Evolutionary conservation across 129 eudicot genomes (phyloP), one percentile per base, ranked within the genome.

Genomic region (Chrysanthemum lavandulifolium): DNA sequence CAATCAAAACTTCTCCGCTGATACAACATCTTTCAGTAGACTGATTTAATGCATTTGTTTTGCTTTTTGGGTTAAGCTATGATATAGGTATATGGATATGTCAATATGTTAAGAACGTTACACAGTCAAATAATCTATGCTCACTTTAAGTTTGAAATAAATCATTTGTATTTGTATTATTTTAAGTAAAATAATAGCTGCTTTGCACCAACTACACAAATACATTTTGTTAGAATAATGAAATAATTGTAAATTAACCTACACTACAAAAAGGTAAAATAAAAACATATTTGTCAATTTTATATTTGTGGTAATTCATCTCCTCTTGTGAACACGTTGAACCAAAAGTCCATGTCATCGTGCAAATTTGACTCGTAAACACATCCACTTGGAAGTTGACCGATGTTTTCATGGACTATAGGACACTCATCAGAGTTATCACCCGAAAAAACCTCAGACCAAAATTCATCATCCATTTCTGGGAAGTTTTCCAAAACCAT

Each of bases 311-410:
- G 71, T 23, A 82, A 18, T 2, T 80, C 88, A 10, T 79, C 89
- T 16, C 79, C 80, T 77, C 74, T 76, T 50, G 83, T 86, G 63
- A 78, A 81, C 49, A 84, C 77, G 66, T 84, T 76, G 69, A 65
- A 75, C 96, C 92, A 89, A 70, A 77, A 78, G 65, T 86, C 86
- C 87, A 78, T 75, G 31, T 70, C 88, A 60, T 75, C 83, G 8
- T 78, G 79, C 83, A 69, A 5, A 77, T 64, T 73, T 73, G 79
- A 69, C 75, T 77, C 76, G 13, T 14, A 56, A 65, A 54, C 82
- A 68, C 79, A 74, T 13, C 78, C 84, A 61, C 73, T 75, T 53
- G 71, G 70, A 73, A 80, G 63, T 58, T 84, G 75, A 68, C 82
- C 56, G 7, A 72, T 72, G 72, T 27, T 73, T 2, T 78, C 80